A percentile compares a stretch with the other conserved stretches of the same genome.
These are phyloP conservation scores for Coniochaeta prunicola DNA, from an alignment of 2,329 filamentous ascomycete species.

Conservation along the genomic window DNA sequence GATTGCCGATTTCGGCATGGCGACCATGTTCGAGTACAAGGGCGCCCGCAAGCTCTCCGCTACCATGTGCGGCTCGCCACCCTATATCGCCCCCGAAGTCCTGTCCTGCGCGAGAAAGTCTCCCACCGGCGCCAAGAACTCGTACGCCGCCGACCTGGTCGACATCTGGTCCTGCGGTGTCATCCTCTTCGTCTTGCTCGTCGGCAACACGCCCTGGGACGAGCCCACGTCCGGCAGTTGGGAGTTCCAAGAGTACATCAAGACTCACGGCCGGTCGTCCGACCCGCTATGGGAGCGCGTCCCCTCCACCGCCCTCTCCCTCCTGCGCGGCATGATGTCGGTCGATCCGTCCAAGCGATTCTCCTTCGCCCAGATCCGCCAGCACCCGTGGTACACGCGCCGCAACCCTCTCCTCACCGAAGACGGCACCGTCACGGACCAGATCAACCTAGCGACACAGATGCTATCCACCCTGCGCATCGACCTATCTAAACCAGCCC, in stretches of 20 bases:
- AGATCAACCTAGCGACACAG: conserved; percentile 78
- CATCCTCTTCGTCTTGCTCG: conserved; percentile 90
- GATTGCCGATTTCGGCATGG: conserved; percentile 93
- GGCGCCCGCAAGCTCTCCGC: conserved; percentile 74
- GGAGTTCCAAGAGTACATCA: conserved; percentile 84
- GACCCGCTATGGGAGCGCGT: conserved; percentile 83
- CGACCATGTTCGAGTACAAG: conserved; percentile 87
- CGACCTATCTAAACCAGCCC: conserved; percentile 50
- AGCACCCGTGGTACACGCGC: conserved; percentile 91
- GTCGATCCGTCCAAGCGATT: conserved; percentile 70
- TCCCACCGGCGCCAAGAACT: conserved; percentile 35
- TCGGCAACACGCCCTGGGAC: conserved; percentile 97
- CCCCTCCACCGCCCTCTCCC: conserved; percentile 65
- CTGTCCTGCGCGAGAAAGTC: conserved; percentile 40
- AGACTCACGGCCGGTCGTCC: conserved; percentile 69
- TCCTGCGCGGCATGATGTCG: conserved; percentile 90
- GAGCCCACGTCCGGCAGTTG: conserved; percentile 79
- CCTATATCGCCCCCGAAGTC: conserved; percentile 96
- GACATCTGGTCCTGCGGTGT: conserved; percentile 98
- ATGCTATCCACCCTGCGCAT: conserved; percentile 91
- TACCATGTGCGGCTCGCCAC: conserved; percentile 90
- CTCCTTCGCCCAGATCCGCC: conserved; percentile 76
- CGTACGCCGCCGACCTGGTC: conserved; percentile 71
- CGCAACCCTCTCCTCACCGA: conserved; percentile 68
- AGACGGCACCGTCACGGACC: conserved; percentile 70